These are phyloP conservation scores for Lachnellula hyalina DNA, from an alignment of 2,329 filamentous ascomycete genomes.

Conservation along the genomic window DNA sequence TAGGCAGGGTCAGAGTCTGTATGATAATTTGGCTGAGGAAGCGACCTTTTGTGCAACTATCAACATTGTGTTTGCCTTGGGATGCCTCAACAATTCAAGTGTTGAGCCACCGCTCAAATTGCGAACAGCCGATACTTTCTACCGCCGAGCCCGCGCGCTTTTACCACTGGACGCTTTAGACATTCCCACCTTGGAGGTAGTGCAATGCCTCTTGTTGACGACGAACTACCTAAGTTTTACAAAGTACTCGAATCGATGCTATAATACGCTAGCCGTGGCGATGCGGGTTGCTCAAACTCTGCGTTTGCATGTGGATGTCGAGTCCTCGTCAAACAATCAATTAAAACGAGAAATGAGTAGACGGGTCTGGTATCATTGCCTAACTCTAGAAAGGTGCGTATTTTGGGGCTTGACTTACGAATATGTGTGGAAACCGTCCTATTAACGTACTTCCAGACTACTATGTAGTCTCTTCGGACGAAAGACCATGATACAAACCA, in stretches of 20 bases:
- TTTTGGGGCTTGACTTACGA: neutral
- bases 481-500: neutral
- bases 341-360: conserved; percentile 28
- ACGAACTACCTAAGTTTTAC: conserved; percentile 30
- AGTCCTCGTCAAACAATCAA: conserved; percentile 12
- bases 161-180: conserved; percentile 28
- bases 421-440: conserved; percentile 18
- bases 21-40: conserved; percentile 4
- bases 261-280: conserved; percentile 29
- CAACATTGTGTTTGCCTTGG: conserved; percentile 31
- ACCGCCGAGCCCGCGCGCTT: conserved; percentile 25
- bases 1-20: too few relatives aligned
- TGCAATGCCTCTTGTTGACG: conserved; percentile 30
- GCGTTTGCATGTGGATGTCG: conserved; percentile 22
- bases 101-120: conserved; percentile 6
- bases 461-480: conserved; percentile 8
- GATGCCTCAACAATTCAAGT: conserved; percentile 22
- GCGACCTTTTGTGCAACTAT: conserved; percentile 22
- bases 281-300: conserved; percentile 29
- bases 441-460: conserved; percentile 28
- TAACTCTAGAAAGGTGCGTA: conserved; percentile 27
- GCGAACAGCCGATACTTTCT: conserved; percentile 24
- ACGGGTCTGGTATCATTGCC: conserved; percentile 29
- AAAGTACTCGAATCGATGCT: conserved; percentile 28
- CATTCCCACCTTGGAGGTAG: conserved; percentile 20